phyloP scores from a whole-genome alignment of 2,329 filamentous ascomycete genomes.

The Pleomassaria siparia region DNA sequence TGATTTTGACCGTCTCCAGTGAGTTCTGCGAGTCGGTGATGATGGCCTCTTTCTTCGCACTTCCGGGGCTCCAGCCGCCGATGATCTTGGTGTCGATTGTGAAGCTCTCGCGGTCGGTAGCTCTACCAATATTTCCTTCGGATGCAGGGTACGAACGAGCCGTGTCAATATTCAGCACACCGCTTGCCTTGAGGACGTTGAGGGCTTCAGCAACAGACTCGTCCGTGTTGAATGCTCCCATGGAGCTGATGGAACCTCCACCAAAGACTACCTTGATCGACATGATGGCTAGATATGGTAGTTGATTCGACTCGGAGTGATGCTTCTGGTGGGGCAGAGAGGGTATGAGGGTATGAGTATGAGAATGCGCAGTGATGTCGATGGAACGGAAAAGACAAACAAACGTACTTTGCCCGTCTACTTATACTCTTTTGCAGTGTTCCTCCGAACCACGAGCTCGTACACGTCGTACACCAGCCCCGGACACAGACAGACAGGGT shows the following conservation, averaged over 20 bases:
- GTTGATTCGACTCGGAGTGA: neutral
- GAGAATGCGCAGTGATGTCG: too few species aligned
- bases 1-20: conserved; percentile 27
- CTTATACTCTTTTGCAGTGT: too few species aligned
- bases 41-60: conserved; percentile 38
- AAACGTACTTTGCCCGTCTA: too few species aligned
- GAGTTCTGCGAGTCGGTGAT: conserved; percentile 37
- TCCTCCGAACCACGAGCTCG: too few species aligned
- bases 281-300: conserved; percentile 6
- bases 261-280: conserved; percentile 43
- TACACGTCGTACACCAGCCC: too few species aligned
- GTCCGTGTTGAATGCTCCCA: conserved; percentile 17
- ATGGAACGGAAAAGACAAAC: too few species aligned
- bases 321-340: too few species aligned
- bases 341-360: too few species aligned
- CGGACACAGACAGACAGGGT: too few species aligned
- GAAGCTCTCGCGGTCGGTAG: conserved; percentile 45
- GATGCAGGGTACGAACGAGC: conserved; percentile 47
- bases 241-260: conserved; percentile 23
- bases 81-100: conserved; percentile 50
- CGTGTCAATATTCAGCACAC: conserved; percentile 44
- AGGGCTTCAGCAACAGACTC: conserved; percentile 26
- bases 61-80: conserved; percentile 44
- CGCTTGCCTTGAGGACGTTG: conserved; percentile 33
- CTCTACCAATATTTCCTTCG: conserved; percentile 46